Base-by-base conservation (phyloP, 805 yeast genomes). In the Gaillardinia entomophila region DNA sequence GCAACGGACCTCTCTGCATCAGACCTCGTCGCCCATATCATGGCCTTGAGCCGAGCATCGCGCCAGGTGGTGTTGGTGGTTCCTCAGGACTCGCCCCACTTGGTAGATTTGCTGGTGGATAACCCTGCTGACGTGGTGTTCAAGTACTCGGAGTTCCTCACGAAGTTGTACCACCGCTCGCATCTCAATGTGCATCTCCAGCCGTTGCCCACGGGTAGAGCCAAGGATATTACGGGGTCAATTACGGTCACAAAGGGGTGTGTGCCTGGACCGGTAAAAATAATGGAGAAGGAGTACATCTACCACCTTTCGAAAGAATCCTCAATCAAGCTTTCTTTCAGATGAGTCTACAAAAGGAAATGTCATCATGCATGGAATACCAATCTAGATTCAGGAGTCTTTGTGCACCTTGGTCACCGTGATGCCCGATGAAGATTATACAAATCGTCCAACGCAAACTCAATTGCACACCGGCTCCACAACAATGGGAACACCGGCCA, bases 401-500 rank as follows among this genome's bases (percentile, higher is more conserved):
- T n/a, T n/a, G n/a, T n/a, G n/a, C n/a, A n/a, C n/a, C n/a, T n/a
- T n/a, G n/a, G n/a, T n/a, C n/a, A n/a, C n/a, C n/a, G n/a, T n/a
- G n/a, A n/a, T n/a, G n/a, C n/a, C n/a, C n/a, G n/a, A n/a, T n/a
- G n/a, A n/a, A n/a, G 49, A 42, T 65, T 73, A 53, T 74, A 84
- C 48, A 75, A 72, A 53, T 82, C 86, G 53, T 89, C 96, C 34
- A 90, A 65, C 16, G 88, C 82, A 58, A 82, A 86, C 63, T 90
- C 98, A 33, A 90, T 82, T 1, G 89, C 78, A 48, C 96, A 85
- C 29, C 98, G 66, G 1, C 95, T 82, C 77, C 88, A 80, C 19
- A 92, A 66, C 24, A 88, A 63, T 0, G 96, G 86, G 39, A 86
- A 67, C 32, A 86, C 73, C 1, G 96, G 95, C 97, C 97, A 92